Evolutionary conservation across 129 eudicot genomes (phyloP), one percentile per base, ranked within the genome.

Genomic region (Artemisia annua): DNA sequence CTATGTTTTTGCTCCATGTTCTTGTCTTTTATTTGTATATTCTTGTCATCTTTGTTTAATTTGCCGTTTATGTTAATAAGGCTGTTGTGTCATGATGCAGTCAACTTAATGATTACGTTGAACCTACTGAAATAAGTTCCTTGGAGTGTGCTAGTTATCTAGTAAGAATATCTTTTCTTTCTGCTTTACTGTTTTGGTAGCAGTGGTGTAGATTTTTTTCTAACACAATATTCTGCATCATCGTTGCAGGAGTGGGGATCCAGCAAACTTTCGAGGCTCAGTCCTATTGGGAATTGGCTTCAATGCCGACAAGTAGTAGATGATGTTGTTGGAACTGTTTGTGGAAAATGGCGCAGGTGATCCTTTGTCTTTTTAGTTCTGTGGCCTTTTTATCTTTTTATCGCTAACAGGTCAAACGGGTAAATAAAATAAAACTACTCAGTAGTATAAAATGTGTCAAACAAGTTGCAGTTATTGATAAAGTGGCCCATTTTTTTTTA

Each of bases 331-430:
- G 96, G 91, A 75, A 72, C 83, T 56, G 75, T 90, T 43, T 94
- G 98, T 75, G 97, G 88, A 67, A 94, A 90, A 76, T 94, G 98
- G 98, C 97, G 98, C 76, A 94, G 98, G 98, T 94, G 80, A 72
- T 52, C 30, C 10, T 11, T 63, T 44, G 18, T 35, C 44, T 52
- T 46, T 18, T 18, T 59, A 46, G 28, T 15, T 75, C 15, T 10
- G 18, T 54, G 13, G 14, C 26, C 17, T 72, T 59, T 48, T 67
- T 16, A 19, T 10, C 17, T 9, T 67, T 55, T 28, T 11, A 35
- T 70, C 54, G 56, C 20, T 48, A 35, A 11, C 17, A 2, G 8
- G 11, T 18, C 55, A 16, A 30, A 53, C 32, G 18, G 74, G 10
- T n/a, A 69, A 54, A n/a, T 12, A 52, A 69, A 69, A 16, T 39